Conservation (phyloP, 2,329 filamentous ascomycete species). For the Monosporascus sp. region DNA sequence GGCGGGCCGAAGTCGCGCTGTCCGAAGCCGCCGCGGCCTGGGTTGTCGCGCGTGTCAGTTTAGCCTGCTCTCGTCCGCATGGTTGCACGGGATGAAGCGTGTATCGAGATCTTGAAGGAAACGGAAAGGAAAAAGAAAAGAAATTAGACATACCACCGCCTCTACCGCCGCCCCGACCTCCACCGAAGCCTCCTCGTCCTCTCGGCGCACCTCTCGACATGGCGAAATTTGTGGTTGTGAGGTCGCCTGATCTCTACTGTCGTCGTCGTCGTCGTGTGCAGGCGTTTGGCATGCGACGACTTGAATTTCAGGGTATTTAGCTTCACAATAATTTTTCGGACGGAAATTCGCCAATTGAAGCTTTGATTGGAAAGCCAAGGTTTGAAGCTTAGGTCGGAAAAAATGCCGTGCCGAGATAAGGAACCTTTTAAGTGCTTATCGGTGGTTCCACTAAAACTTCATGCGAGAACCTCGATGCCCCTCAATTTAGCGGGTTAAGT, state of each 20-base stretch:
- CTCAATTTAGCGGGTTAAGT: not conserved
- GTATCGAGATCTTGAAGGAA: not conserved
- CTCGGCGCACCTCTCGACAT: constrained; percentile 30
- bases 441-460: too few species aligned
- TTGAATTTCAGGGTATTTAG: not conserved
- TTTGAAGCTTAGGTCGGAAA: not conserved
- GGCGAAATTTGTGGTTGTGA: not conserved
- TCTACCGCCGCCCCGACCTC: constrained; percentile 19
- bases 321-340: not conserved
- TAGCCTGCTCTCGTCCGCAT: not conserved
- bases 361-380: not conserved
- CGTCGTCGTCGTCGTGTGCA: not conserved
- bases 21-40: constrained; percentile 28
- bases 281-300: not conserved
- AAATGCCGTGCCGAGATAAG: not conserved
- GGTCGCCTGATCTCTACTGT: not conserved
- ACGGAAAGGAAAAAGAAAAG: not conserved
- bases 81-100: too few species aligned
- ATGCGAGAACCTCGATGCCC: not conserved
- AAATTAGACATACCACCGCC: constrained; percentile 22
- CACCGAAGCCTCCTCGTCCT: constrained; percentile 25
- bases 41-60: not conserved
- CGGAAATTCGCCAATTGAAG: not conserved
- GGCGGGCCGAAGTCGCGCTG: constrained; percentile 29
- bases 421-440: not conserved